These are phyloP conservation scores for Lithocarpus polystachyus DNA, from an alignment of 306 rosid genomes.

Conservation along the genomic window DNA sequence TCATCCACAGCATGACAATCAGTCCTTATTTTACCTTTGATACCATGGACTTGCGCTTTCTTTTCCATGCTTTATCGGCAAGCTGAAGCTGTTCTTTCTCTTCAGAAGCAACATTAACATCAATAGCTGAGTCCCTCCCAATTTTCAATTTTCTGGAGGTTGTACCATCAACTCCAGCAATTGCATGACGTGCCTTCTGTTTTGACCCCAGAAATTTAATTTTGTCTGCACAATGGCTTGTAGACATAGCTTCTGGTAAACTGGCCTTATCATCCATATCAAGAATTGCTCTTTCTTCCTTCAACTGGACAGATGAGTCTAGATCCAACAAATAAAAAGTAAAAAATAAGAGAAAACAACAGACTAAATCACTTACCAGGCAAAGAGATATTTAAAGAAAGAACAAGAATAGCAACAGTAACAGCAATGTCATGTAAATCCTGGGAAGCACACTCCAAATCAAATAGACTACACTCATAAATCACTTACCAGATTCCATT, in stretches of 20 bases:
- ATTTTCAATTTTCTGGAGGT: constrained; percentile 53
- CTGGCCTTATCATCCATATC: constrained; percentile 52
- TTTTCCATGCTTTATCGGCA: constrained; percentile 44
- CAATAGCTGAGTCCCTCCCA: constrained; percentile 45
- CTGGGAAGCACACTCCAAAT: not conserved
- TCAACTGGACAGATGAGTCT: constrained; percentile 73
- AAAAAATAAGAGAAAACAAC: constrained; percentile 9
- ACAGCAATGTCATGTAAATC: not conserved
- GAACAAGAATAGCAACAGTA: not conserved
- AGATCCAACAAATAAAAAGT: constrained; percentile 3
- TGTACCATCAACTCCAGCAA: constrained; percentile 46
- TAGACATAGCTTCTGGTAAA: constrained; percentile 59
- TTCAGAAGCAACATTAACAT: constrained; percentile 38
- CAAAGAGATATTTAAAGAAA: constrained; percentile 11
- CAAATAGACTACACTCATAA: constrained; percentile 3
- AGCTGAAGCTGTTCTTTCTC: constrained; percentile 41
- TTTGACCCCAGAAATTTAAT: constrained; percentile 32
- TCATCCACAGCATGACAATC: not conserved
- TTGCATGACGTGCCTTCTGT: constrained; percentile 30
- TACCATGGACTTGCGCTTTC: constrained; percentile 51
- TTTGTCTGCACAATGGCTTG: constrained; percentile 55
- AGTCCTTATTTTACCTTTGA: constrained; percentile 37
- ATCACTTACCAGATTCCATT: constrained; percentile 62
- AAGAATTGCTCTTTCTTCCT: constrained; percentile 47
- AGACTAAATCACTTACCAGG: constrained; percentile 1